Conservation (phyloP, 805 yeast genomes). For the Saturnispora gosingensis region DNA sequence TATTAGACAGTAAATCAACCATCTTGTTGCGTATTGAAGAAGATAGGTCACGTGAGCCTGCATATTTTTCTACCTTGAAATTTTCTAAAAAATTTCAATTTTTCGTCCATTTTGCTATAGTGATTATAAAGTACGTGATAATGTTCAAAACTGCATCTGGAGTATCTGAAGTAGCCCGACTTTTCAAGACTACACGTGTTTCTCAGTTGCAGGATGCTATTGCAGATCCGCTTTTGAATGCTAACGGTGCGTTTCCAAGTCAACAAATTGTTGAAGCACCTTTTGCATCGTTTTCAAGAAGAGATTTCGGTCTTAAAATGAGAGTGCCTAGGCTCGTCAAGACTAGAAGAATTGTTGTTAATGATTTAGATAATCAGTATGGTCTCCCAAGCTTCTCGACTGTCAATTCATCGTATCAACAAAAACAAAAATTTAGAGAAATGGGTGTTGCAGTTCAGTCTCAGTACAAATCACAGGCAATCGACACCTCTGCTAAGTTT, state of each 20-base stretch:
- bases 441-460: constrained; percentile 42
- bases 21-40: background rate
- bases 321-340: constrained; percentile 56
- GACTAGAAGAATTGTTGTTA: constrained; percentile 49
- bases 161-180: constrained; percentile 21
- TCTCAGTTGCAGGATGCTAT: constrained; percentile 28
- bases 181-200: constrained; percentile 24
- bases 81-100: background rate
- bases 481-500: background rate
- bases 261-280: constrained; percentile 69
- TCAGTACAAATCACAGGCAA: constrained; percentile 9
- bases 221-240: constrained; percentile 20
- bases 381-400: constrained; percentile 67
- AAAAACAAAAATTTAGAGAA: constrained; percentile 59
- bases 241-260: constrained; percentile 39
- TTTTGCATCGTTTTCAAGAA: constrained; percentile 50
- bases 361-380: constrained; percentile 58
- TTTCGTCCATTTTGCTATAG: background rate
- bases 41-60: constrained; percentile 1
- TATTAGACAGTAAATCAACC: background rate
- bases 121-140: background rate
- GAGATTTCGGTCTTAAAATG: constrained; percentile 70
- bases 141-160: constrained; percentile 19
- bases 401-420: constrained; percentile 48
- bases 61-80: background rate